Percentiles rank a stretch among this genome's conserved stretches.
phyloP scores from a whole-genome alignment of 1,284 basidiomycete species.

The Mycena sp. region DNA sequence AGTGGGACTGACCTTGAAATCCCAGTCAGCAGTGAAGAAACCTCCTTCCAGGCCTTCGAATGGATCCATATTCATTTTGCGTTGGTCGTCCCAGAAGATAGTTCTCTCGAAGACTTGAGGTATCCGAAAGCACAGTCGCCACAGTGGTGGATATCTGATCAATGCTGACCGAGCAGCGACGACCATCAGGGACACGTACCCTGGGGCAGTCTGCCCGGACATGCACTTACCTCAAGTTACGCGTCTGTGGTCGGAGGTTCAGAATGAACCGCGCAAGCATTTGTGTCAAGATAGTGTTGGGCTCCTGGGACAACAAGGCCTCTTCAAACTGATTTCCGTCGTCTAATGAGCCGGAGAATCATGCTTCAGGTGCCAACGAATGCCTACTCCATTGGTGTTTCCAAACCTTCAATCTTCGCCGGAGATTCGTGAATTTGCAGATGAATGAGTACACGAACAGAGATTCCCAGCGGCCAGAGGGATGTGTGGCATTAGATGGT shows the following conservation, averaged over 20 bases:
- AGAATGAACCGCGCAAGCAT: constrained; percentile 78
- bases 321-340: constrained; percentile 70
- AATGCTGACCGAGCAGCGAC: constrained; percentile 56
- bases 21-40: constrained; percentile 80
- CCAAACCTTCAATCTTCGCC: constrained; percentile 78
- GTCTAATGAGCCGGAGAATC: constrained; percentile 15
- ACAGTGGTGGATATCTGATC: constrained; percentile 82
- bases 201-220: constrained; percentile 38
- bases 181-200: constrained; percentile 46
- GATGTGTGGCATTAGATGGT: constrained; percentile 73
- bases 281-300: constrained; percentile 73
- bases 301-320: constrained; percentile 72
- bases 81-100: constrained; percentile 79
- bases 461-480: constrained; percentile 85
- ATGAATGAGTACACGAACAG: constrained; percentile 86
- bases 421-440: constrained; percentile 79
- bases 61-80: constrained; percentile 73
- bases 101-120: constrained; percentile 77
- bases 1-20: constrained; percentile 71
- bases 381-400: constrained; percentile 82
- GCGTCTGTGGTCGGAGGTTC: constrained; percentile 83
- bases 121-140: constrained; percentile 72
- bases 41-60: constrained; percentile 68
- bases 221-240: constrained; percentile 80
- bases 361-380: constrained; percentile 21